Percentiles rank a stretch among this genome's conserved stretches.
Conservation (phyloP, 1,284 basidiomycete species). For the Abortiporus biennis region DNA sequence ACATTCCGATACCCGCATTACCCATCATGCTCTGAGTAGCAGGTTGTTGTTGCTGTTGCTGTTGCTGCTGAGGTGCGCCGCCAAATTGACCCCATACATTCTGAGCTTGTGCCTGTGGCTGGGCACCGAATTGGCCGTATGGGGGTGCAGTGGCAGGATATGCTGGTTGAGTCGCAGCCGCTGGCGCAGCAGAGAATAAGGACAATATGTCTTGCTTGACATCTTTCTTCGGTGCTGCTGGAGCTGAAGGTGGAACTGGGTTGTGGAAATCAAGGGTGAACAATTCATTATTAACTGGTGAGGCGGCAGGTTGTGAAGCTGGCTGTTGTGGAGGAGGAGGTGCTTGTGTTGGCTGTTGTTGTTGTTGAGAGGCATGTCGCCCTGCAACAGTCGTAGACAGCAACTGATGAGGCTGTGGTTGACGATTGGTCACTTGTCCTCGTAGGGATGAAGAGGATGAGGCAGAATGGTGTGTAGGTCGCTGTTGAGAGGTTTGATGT, state of each 20-base stretch:
- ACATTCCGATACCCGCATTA: slow-evolving; percentile 46
- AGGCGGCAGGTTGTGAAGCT: slow-evolving; percentile 18
- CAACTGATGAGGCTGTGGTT: slow-evolving; percentile 48
- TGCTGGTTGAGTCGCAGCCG: slow-evolving; percentile 22
- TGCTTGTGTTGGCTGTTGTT: slow-evolving; percentile 12
- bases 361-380: slow-evolving; percentile 15
- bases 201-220: slow-evolving; percentile 86
- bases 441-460: slow-evolving; percentile 26
- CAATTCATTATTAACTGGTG: slow-evolving; percentile 48
- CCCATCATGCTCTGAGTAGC: slow-evolving; percentile 53
- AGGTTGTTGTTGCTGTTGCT: slow-evolving; percentile 19
- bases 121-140: slow-evolving; percentile 1
- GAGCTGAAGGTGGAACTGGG: slow-evolving; percentile 22
- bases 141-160: slow-evolving; percentile 3
- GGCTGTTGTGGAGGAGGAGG: slow-evolving; percentile 15
- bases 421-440: slow-evolving; percentile 32
- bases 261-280: slow-evolving; percentile 83
- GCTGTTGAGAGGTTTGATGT: slow-evolving; percentile 26
- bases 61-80: slow-evolving; percentile 11
- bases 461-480: slow-evolving; percentile 16
- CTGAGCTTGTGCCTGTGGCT: slow-evolving; percentile 3
- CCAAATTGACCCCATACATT: slow-evolving; percentile 16
- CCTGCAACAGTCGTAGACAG: slow-evolving; percentile 35
- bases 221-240: slow-evolving; percentile 51
- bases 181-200: slow-evolving; percentile 58